Base-by-base conservation (phyloP, 2,329 filamentous ascomycete genomes). In the Dothidotthia symphoricarpi region DNA sequence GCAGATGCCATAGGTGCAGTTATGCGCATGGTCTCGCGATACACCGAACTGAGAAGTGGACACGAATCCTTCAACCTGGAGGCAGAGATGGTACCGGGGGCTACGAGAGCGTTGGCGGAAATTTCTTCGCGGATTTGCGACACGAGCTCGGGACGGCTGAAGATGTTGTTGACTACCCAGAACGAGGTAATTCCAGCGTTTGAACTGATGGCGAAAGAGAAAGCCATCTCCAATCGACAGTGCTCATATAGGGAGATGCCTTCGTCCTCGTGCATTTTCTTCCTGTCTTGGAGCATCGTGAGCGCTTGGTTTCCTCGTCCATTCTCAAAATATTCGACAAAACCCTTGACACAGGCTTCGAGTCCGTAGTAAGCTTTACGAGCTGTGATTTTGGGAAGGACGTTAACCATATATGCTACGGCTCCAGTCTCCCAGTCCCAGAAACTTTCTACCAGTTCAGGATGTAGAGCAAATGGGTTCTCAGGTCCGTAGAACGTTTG, bases 101-200 rank as follows among this genome's bases (percentile, higher is more conserved):
- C 41, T 3, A 39, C 24, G 11, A 61, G 31, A 6, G 55, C 55
- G 12, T 58, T 56, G 3, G 22, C 12, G 7, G 47, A 43, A 3
- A 75, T 49, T 42, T 76, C 73, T 0, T 63, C 38, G 0, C 71
- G 63, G 3, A 75, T 49, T n/a, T 67, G 62, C 0, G 46, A 35
- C 2, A 74, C 59, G 0, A 75, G 47, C 1, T 51, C 47, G 0
- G 69, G 64, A 1, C 68, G 60, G 4, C 68, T 68, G 50, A 63
- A 72, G 6, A 76, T 49, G 26, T 73, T 65, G 42, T 62, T 68
- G 0, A 76, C 24, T 2, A 68, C 39, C 73, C 74, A 76, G 55
- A 75, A 76, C 0, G 56, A 50, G 1, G 70, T 63, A 0, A 69
- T 69, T 3, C 65, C 55, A 0, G 71, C 70, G 46, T 76, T 76